Conservation (phyloP, 805 yeast genomes). For the Starmerella apicola region DNA sequence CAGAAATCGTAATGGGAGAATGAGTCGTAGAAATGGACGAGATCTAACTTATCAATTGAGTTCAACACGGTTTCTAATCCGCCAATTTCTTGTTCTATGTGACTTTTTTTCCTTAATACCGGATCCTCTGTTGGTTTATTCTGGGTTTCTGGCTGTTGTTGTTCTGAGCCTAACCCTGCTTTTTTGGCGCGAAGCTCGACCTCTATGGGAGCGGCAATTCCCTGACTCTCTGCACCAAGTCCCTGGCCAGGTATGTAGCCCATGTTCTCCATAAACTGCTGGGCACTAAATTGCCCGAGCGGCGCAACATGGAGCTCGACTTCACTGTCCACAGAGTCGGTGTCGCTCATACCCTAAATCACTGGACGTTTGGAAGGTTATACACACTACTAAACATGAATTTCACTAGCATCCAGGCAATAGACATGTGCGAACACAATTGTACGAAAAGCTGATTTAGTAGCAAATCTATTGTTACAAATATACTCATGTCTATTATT, state of each 20-base stretch:
- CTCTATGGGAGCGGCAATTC: conserved; percentile 71
- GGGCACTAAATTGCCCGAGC: conserved; percentile 31
- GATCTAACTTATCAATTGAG: not conserved
- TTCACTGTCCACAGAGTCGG: too few species aligned
- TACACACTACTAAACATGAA: too few species aligned
- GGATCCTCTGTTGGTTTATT: not conserved
- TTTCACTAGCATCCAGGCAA: too few species aligned
- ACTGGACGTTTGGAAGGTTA: too few species aligned
- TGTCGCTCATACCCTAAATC: too few species aligned
- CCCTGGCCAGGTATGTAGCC: conserved; percentile 81
- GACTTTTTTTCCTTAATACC: not conserved
- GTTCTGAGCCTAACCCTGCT: conserved; percentile 7
- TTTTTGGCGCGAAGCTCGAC: conserved; percentile 45
- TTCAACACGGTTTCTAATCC: not conserved
- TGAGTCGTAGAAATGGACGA: not conserved
- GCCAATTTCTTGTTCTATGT: not conserved
- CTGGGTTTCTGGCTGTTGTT: not conserved
- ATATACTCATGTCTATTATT: too few species aligned
- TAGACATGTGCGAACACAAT: too few species aligned
- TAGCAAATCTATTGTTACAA: too few species aligned
- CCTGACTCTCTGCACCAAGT: conserved; percentile 59
- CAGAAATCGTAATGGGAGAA: not conserved
- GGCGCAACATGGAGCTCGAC: not conserved
- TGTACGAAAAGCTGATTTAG: too few species aligned
- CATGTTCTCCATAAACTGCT: conserved; percentile 63